Percentiles rank a stretch among this genome's conserved stretches.
These are phyloP conservation scores for Penicillium salamii DNA, from an alignment of 495 filamentous ascomycete species.

Conservation along the genomic window DNA sequence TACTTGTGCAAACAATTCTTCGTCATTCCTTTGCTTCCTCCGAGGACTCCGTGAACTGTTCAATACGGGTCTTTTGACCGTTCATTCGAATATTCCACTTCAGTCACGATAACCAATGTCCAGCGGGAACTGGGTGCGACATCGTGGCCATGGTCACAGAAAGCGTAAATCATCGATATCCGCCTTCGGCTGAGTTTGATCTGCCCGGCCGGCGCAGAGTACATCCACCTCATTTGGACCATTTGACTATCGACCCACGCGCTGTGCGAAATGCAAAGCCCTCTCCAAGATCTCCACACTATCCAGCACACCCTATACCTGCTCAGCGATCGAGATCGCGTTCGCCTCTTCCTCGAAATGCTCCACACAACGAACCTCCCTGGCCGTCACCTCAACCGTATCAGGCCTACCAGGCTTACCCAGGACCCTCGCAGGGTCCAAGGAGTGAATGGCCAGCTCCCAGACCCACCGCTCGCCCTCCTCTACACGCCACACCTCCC, in stretches of 20 bases:
- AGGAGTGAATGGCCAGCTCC: conserved; percentile 20
- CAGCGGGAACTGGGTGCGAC: conserved; percentile 40
- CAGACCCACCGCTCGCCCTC: conserved; percentile 20
- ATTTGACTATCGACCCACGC: conserved; percentile 33
- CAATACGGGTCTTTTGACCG: neutral
- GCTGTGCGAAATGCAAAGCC: conserved; percentile 24
- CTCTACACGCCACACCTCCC: conserved; percentile 18
- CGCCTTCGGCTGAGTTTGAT: conserved; percentile 33
- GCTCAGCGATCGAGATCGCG: conserved; percentile 26
- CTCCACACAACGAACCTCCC: conserved; percentile 21
- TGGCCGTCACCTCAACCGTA: conserved; percentile 24
- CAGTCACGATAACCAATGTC: conserved; percentile 41
- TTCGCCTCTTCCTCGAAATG: conserved; percentile 24
- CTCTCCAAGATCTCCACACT: conserved; percentile 20
- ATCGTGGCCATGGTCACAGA: conserved; percentile 52
- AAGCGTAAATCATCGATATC: conserved; percentile 41
- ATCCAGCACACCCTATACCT: conserved; percentile 19
- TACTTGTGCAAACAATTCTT: conserved; percentile 1
- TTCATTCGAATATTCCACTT: conserved; percentile 2
- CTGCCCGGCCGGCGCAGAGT: conserved; percentile 33
- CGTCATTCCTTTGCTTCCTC: conserved; percentile 3
- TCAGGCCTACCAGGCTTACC: conserved; percentile 10
- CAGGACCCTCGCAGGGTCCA: conserved; percentile 17
- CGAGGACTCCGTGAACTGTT: conserved; percentile 2
- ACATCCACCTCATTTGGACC: conserved; percentile 34